phyloP scores from a whole-genome alignment of 257 asterid genomes.

The Solanum ossicruentum region DNA sequence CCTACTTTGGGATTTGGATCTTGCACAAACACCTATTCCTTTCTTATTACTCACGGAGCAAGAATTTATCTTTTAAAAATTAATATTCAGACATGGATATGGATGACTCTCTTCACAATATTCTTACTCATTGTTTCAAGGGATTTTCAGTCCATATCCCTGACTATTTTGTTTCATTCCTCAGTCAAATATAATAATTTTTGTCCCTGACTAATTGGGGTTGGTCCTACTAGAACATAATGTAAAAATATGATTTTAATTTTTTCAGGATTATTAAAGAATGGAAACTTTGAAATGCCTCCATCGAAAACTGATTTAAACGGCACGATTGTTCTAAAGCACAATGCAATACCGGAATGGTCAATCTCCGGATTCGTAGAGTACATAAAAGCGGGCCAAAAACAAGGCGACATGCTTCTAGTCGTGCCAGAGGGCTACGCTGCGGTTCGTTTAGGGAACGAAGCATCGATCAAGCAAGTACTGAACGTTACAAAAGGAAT shows the following conservation, averaged over 20 bases:
- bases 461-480: conserved; percentile 70
- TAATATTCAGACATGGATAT: background rate
- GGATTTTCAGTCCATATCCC: background rate
- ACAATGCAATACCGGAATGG: conserved; percentile 72
- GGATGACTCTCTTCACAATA: background rate
- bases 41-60: background rate
- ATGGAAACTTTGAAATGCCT: conserved; percentile 80
- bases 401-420: conserved; percentile 89
- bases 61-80: background rate
- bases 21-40: background rate
- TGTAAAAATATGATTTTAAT: no score
- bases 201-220: no score
- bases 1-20: background rate
- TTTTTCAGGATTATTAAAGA: conserved; percentile 42
- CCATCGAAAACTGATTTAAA: conserved; percentile 47
- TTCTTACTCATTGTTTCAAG: background rate
- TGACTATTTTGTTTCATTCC: background rate
- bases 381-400: conserved; percentile 90
- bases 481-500: conserved; percentile 60
- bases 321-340: conserved; percentile 49
- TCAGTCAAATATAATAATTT: background rate
- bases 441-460: conserved; percentile 82
- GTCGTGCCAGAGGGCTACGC: conserved; percentile 94
- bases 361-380: conserved; percentile 67
- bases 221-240: no score